Percentiles rank a stretch among this genome's conserved stretches.
Evolutionary conservation across 441 rosid species (phyloP).

Genomic region (Codiaeum variegatum): DNA sequence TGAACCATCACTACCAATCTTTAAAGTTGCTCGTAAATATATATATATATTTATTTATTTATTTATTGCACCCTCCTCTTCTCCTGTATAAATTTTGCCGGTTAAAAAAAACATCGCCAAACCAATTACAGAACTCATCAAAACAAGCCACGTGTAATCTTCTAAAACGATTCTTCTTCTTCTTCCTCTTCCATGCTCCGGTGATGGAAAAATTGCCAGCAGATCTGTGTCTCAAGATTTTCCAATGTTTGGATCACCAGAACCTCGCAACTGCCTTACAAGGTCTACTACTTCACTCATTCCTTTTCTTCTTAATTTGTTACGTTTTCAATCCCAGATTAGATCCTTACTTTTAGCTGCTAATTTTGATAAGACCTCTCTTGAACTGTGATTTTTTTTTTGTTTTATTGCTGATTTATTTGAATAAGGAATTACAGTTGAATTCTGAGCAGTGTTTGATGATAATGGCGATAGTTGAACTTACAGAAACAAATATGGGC

Average conservation of each 20-base stretch:
- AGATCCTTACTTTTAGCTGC: neutral
- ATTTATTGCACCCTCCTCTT: no score
- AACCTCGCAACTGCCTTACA: constrained; percentile 44
- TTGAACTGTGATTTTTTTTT: neutral
- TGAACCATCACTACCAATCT: no score
- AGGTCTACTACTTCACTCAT: constrained; percentile 27
- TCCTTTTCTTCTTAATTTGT: neutral
- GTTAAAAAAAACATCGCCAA: neutral
- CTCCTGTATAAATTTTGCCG: no score
- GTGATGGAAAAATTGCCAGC: constrained; percentile 44
- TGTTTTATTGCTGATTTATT: no score
- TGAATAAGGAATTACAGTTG: no score
- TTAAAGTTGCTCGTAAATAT: no score
- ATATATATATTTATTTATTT: no score
- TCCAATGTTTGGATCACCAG: constrained; percentile 45
- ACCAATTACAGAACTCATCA: no score
- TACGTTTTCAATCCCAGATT: neutral
- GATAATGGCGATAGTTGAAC: no score
- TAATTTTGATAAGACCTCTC: neutral
- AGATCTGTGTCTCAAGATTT: constrained; percentile 40
- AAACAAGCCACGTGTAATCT: neutral
- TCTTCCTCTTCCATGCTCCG: neutral
- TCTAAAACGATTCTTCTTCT: neutral
- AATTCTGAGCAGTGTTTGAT: no score
- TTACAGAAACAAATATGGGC: neutral